A percentile compares a stretch with the other conserved stretches of the same genome.
Evolutionary conservation across 257 asterid species (phyloP).

Genomic region (Solanum clarkiae): DNA sequence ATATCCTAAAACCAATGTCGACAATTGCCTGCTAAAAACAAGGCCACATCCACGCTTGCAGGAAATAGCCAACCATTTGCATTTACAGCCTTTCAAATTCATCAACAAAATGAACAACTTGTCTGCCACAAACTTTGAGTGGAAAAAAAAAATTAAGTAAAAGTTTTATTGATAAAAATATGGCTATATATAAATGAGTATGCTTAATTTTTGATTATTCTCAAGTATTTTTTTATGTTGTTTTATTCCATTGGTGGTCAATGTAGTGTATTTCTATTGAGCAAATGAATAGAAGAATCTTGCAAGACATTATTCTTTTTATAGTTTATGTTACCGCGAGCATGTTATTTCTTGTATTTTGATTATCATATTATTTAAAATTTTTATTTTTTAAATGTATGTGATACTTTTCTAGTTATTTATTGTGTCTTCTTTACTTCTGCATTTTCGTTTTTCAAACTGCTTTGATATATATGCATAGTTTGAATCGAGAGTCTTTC

Average conservation of each 20-base stretch:
- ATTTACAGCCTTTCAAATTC: background rate
- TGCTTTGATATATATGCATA: background rate
- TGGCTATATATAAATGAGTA: background rate
- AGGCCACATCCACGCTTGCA: background rate
- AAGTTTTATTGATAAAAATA: background rate
- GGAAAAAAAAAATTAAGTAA: background rate
- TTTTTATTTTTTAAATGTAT: background rate
- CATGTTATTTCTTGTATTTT: background rate
- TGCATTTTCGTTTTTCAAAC: accelerated
- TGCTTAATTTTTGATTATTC: background rate
- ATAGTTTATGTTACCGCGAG: background rate
- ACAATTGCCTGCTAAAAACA: background rate
- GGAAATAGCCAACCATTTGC: background rate
- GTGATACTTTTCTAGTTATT: background rate
- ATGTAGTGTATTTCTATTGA: background rate
- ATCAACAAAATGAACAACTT: background rate
- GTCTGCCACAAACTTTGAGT: background rate
- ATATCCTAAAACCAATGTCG: background rate
- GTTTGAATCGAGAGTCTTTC: background rate
- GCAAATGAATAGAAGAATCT: background rate
- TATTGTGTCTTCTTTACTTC: background rate
- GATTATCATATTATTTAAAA: background rate
- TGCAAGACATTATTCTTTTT: background rate
- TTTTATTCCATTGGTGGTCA: background rate
- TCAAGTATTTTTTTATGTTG: background rate